These are phyloP conservation scores for Aspergillus eucalypticola DNA, from an alignment of 2,329 filamentous ascomycete species.

Conservation along the genomic window DNA sequence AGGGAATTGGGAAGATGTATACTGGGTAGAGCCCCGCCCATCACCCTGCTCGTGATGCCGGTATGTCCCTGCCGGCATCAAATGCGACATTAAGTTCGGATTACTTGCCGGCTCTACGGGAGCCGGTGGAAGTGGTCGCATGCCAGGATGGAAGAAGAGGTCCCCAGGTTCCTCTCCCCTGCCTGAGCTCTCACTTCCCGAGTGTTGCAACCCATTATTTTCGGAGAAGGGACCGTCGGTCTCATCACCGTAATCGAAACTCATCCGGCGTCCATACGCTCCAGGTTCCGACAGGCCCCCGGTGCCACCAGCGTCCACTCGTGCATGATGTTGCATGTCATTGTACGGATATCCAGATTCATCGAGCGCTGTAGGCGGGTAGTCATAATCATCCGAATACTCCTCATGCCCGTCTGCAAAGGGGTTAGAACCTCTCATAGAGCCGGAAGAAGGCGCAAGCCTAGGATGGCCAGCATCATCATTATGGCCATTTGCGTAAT, in stretches of 20 bases:
- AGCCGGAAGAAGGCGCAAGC: slow-evolving; percentile 26
- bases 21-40: slow-evolving; percentile 36
- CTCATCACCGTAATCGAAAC: slow-evolving; percentile 93
- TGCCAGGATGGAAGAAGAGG: slow-evolving; percentile 89
- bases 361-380: slow-evolving; percentile 44
- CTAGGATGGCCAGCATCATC: slow-evolving; percentile 20
- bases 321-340: slow-evolving; percentile 59
- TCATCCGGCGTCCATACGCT: slow-evolving; percentile 65
- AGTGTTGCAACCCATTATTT: slow-evolving; percentile 48
- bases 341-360: slow-evolving; percentile 60
- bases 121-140: slow-evolving; percentile 66
- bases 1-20: slow-evolving; percentile 39
- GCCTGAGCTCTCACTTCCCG: slow-evolving; percentile 63
- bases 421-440: slow-evolving; percentile 30
- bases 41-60: slow-evolving; percentile 50
- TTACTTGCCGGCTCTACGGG: slow-evolving; percentile 57
- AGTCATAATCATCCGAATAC: slow-evolving; percentile 38
- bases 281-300: slow-evolving; percentile 80
- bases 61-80: slow-evolving; percentile 62
- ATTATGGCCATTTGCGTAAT: slow-evolving; percentile 19
- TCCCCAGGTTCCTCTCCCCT: slow-evolving; percentile 81
- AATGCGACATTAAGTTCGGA: slow-evolving; percentile 45
- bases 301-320: slow-evolving; percentile 86
- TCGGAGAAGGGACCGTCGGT: slow-evolving; percentile 64
- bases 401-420: slow-evolving; percentile 28